Evolutionary conservation across 129 eudicot species (phyloP), one percentile per base, ranked within the genome.

Genomic region (Mikania micrantha): DNA sequence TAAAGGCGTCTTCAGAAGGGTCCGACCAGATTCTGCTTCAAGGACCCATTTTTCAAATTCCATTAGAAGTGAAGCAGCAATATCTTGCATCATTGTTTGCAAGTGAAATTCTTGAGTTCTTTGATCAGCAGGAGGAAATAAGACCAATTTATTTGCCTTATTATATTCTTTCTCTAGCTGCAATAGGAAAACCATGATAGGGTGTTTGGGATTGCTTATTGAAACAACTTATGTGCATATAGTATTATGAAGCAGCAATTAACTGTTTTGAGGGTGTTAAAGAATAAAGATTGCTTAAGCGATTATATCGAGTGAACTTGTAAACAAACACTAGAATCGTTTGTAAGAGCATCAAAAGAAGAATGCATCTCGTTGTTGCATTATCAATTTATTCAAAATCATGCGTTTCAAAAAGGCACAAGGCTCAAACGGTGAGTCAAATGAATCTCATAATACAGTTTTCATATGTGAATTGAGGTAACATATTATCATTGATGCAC

Each of bases 31-130:
- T 79, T 93, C 95, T 19, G 96, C 96, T 66, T 79, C 77, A 61
- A 93, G 82, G 65, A 86, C 98, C 84, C 87, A 93, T 59, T 93
- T 89, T 74, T 93, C 98, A 60, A 93, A 93, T 70, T 85, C 92
- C 98, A 93, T 93, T 81, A 93, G 64, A 74, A 93, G 79, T 47
- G 96, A 93, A 63, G 96, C 98, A 58, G 98, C 98, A 60, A 93
- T 80, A 68, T 93, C 98, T 85, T 93, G 98, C 88, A 88, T 78
- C 95, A 93, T 93, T 16, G 96, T 89, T 67, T 82, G 96, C 77
- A 93, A 49, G 78, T 93, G 98, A 78, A 88, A 74, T 76, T 93
- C 96, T 71, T 80, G 88, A 42, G 96, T 89, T 75, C 87, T 91
- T 34, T 82, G 82, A 80, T 93, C 95, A 75, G 95, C 90, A 47